Evolutionary conservation across 805 yeast genomes (phyloP), one percentile per base, ranked within the genome.

Genomic region (Ogataea trehaloabstinens): DNA sequence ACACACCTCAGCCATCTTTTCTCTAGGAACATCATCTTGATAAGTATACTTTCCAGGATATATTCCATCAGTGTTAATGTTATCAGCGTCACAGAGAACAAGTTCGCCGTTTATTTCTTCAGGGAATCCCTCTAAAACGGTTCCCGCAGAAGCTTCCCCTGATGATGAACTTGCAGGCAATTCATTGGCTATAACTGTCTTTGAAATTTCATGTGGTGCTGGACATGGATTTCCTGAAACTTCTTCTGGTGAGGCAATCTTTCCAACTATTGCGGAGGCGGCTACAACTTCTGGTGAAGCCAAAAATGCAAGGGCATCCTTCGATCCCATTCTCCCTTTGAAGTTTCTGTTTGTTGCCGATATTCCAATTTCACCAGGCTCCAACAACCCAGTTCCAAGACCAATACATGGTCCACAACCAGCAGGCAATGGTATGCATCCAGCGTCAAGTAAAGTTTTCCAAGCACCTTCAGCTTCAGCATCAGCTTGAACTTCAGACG

Each of bases 401-500:
- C 99, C 99, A 58, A 93, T 93, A 71, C 99, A 93, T 18, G 99
- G 99, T 32, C 99, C 99, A 70, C 99, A 93, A 17, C 99, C 99
- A 12, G 99, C 95, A 16, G 98, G 98, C 52, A 93, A 76, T 24
- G 96, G 87, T 53, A 70, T 85, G 43, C 96, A 95, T 37, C 99
- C 99, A 7, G 98, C 96, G 40, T 82, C 91, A 34, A 93, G 56
- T 42, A 93, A 73, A 16, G 78, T 79, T 54, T 89, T 74, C 99
- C 99, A 95, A 12, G 95, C 95, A 40, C 99, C 99, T 31, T 66
- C 69, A 24, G 78, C 76, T 67, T 85, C 95, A 32, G 99, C 99
- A 52, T 90, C 96, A 52, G 76, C 75, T 68, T 91, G 96, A 27
- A 93, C 97, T 54, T 81, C 80, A 3, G 95, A 82, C 1, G 97